Percentiles rank a stretch among this genome's conserved stretches.
These are phyloP conservation scores for Lagenidium giganteum DNA, from an alignment of 352 stramenopile species.

Conservation along the genomic window DNA sequence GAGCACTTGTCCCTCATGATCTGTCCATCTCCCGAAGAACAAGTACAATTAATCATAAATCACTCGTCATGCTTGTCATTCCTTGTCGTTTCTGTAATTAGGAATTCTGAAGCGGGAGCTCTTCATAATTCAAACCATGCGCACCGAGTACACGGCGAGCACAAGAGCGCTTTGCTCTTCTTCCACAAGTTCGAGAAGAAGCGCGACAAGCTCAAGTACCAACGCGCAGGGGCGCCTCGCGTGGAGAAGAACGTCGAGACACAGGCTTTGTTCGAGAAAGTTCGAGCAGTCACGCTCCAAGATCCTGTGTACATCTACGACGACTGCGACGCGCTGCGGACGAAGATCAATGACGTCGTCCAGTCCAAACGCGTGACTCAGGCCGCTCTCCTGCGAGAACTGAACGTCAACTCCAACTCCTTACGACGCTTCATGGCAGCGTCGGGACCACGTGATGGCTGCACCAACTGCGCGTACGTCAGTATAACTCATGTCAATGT, in stretches of 20 bases:
- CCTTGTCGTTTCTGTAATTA: no score
- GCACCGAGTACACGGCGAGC: conserved; percentile 26
- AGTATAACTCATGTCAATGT: no score
- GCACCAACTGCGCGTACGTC: conserved; percentile 43
- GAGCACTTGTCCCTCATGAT: no score
- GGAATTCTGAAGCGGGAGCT: background rate
- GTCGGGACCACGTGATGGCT: conserved; percentile 40
- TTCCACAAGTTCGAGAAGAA: conserved; percentile 33
- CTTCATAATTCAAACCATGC: background rate
- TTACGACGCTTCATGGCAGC: conserved; percentile 36
- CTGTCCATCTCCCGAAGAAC: background rate
- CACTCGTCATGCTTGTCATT: conserved; percentile 4
- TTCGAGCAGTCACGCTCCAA: conserved; percentile 27
- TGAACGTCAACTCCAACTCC: conserved; percentile 45
- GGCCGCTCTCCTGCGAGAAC: conserved; percentile 23
- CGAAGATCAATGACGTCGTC: conserved; percentile 43
- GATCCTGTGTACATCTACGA: conserved; percentile 41
- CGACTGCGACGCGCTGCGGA: conserved; percentile 47
- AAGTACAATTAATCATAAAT: conserved; percentile 2
- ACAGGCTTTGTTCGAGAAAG: conserved; percentile 25
- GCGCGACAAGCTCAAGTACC: background rate
- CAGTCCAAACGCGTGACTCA: conserved; percentile 32
- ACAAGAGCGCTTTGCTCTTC: conserved; percentile 29
- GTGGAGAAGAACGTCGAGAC: conserved; percentile 22
- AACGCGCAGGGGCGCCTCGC: conserved; percentile 15